Evolutionary conservation across 2,329 filamentous ascomycete genomes (phyloP).

Genomic region (Aspergillus sp.): DNA sequence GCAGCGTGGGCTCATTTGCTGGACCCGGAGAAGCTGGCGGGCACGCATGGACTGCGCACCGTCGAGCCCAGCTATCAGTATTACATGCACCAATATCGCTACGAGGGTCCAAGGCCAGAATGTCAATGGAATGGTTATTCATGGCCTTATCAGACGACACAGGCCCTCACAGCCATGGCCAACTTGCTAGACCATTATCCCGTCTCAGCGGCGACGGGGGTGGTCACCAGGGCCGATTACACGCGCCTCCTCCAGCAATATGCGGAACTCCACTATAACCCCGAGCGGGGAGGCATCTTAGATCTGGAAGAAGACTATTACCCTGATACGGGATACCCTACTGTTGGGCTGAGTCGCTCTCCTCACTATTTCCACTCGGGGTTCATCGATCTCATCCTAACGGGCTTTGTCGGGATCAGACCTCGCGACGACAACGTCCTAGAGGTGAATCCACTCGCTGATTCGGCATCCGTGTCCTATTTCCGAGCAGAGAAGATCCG

Average conservation of each 20-base stretch:
- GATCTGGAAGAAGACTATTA: slow-evolving; percentile 47
- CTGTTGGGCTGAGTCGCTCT: slow-evolving; percentile 43
- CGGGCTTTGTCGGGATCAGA: slow-evolving; percentile 44
- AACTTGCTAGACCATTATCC: slow-evolving; percentile 46
- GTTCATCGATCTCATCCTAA: slow-evolving; percentile 42
- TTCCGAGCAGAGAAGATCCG: slow-evolving; percentile 43
- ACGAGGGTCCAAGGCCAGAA: slow-evolving; percentile 34
- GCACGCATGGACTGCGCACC: slow-evolving; percentile 40
- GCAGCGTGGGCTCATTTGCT: slow-evolving; percentile 27
- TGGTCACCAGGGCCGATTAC: slow-evolving; percentile 32
- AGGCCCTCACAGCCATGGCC: slow-evolving; percentile 40
- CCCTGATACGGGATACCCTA: slow-evolving; percentile 40
- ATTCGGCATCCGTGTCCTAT: slow-evolving; percentile 31
- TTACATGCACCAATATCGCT: slow-evolving; percentile 39
- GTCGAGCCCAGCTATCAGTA: slow-evolving; percentile 46
- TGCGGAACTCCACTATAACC: slow-evolving; percentile 42
- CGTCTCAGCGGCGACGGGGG: slow-evolving; percentile 18
- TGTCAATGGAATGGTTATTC: slow-evolving; percentile 49
- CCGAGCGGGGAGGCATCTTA: slow-evolving; percentile 23
- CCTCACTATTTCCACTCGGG: slow-evolving; percentile 50
- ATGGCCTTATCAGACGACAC: slow-evolving; percentile 47
- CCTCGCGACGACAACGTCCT: slow-evolving; percentile 38
- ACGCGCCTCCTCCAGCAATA: slow-evolving; percentile 38
- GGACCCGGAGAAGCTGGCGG: slow-evolving; percentile 33
- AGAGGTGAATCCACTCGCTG: slow-evolving; percentile 41